Conservation (phyloP, 495 filamentous ascomycete genomes). For the Penicillium simplicissimum region DNA sequence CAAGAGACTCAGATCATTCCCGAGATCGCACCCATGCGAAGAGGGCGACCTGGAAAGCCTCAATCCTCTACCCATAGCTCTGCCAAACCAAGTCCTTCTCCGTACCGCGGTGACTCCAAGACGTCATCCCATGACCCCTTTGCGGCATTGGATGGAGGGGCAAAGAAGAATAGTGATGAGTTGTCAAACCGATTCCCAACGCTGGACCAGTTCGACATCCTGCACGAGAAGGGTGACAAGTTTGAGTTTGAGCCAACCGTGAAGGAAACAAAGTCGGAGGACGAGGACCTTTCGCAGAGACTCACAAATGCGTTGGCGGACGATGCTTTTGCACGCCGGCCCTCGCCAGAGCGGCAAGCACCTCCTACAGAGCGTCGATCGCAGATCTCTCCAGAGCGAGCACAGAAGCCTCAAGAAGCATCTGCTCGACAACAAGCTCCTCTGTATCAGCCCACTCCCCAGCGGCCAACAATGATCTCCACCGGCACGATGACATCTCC, state of each 20-base stretch:
- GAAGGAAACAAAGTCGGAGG: conserved; percentile 48
- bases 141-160: conserved; percentile 73
- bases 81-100: conserved; percentile 71
- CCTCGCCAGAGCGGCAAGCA: conserved; percentile 34
- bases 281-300: conserved; percentile 67
- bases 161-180: conserved; percentile 65
- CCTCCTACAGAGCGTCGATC: conserved; percentile 29
- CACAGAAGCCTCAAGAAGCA: conserved; percentile 27
- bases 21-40: conserved; percentile 91
- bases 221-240: conserved; percentile 81
- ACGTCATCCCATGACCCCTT: conserved; percentile 78
- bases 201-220: conserved; percentile 86
- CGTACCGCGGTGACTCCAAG: conserved; percentile 52
- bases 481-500: conserved; percentile 90
- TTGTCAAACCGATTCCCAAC: conserved; percentile 84
- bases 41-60: conserved; percentile 74
- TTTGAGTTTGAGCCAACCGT: conserved; percentile 77
- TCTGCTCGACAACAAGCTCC: conserved; percentile 34
- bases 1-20: conserved; percentile 74
- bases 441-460: conserved; percentile 59
- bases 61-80: conserved; percentile 39
- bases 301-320: conserved; percentile 86
- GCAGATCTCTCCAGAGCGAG: conserved; percentile 29
- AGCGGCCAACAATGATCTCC: conserved; percentile 76
- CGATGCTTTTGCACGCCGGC: conserved; percentile 70